Evolutionary conservation across 805 yeast species (phyloP).

Genomic region (Candida lessepsii): DNA sequence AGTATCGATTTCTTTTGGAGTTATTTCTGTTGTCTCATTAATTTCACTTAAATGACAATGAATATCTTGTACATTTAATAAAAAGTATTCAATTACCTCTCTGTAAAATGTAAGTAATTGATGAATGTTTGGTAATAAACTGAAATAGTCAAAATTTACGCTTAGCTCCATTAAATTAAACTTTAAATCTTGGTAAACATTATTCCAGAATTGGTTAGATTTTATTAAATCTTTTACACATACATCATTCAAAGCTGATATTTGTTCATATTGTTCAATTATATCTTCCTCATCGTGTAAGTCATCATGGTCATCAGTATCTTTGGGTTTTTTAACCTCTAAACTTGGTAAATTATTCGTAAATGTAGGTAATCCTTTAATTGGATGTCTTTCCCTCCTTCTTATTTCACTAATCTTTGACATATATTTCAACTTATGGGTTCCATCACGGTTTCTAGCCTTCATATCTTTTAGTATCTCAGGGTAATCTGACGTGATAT

Average conservation of each 20-base stretch:
- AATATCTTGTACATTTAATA: slow-evolving; percentile 16
- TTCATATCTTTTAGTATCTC: slow-evolving; percentile 10
- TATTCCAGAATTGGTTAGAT: slow-evolving; percentile 27
- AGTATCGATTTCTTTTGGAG: slow-evolving; percentile 4
- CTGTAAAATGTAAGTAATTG: slow-evolving; percentile 20
- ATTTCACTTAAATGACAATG: slow-evolving; percentile 1
- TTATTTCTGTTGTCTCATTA: slow-evolving; percentile 8
- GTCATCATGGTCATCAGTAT: slow-evolving; percentile 6
- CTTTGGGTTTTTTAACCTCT: slow-evolving; percentile 5
- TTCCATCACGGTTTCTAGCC: slow-evolving; percentile 7
- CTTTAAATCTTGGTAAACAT: slow-evolving; percentile 31
- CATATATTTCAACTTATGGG: slow-evolving; percentile 13
- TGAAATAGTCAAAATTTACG: slow-evolving; percentile 16
- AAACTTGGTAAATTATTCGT: slow-evolving; percentile 6
- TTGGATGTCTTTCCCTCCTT: slow-evolving; percentile 6
- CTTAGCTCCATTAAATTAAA: slow-evolving; percentile 18
- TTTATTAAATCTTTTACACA: slow-evolving; percentile 15
- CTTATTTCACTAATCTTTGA: slow-evolving; percentile 12
- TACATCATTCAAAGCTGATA: slow-evolving; percentile 3
- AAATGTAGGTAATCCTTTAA: slow-evolving; percentile 11
- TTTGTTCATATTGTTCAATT: slow-evolving; percentile 9
- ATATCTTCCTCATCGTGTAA: too few species aligned
- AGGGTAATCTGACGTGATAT: slow-evolving; percentile 11
- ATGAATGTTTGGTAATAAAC: slow-evolving; percentile 19
- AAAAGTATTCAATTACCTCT: slow-evolving; percentile 24